These are phyloP conservation scores for Cyclotella baltica DNA, from an alignment of 108 stramenopile genomes.

Conservation along the genomic window DNA sequence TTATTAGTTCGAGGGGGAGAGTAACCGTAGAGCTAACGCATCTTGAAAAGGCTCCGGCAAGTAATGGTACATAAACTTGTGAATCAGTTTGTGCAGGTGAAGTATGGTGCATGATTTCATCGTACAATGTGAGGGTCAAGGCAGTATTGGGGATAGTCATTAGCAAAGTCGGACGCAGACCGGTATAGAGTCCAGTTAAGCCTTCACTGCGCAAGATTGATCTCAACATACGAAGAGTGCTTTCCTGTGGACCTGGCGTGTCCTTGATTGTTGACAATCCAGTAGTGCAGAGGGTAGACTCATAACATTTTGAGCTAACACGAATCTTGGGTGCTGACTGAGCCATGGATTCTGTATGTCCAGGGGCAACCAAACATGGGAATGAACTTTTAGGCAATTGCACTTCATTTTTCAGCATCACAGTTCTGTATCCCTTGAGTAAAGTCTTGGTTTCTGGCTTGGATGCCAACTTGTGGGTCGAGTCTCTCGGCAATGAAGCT, in stretches of 20 bases:
- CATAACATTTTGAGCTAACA: slow-evolving; percentile 26
- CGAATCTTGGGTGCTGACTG: slow-evolving; percentile 1
- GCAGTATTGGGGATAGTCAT: slow-evolving; percentile 92
- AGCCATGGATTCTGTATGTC: slow-evolving; percentile 7
- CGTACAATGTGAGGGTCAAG: slow-evolving; percentile 92
- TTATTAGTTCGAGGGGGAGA: slow-evolving; percentile 92
- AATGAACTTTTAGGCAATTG: neutral
- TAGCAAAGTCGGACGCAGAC: slow-evolving; percentile 76
- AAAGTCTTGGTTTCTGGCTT: slow-evolving; percentile 2
- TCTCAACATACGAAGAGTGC: slow-evolving; percentile 57
- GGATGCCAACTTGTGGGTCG: neutral
- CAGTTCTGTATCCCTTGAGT: neutral
- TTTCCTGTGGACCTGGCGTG: slow-evolving; percentile 6
- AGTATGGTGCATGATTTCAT: slow-evolving; percentile 57
- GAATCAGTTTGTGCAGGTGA: neutral
- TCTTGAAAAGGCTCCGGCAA: slow-evolving; percentile 84
- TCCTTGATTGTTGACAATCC: neutral
- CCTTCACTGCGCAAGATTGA: slow-evolving; percentile 75
- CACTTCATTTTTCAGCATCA: neutral
- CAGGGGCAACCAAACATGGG: slow-evolving; percentile 11
- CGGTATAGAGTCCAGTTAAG: slow-evolving; percentile 77
- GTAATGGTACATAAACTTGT: slow-evolving; percentile 57
- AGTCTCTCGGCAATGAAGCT: slow-evolving; percentile 15
- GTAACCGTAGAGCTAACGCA: slow-evolving; percentile 78
- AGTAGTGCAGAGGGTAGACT: slow-evolving; percentile 20